Evolutionary conservation across 2,329 filamentous ascomycete species (phyloP).

Genomic region (Sporothrix luriei): DNA sequence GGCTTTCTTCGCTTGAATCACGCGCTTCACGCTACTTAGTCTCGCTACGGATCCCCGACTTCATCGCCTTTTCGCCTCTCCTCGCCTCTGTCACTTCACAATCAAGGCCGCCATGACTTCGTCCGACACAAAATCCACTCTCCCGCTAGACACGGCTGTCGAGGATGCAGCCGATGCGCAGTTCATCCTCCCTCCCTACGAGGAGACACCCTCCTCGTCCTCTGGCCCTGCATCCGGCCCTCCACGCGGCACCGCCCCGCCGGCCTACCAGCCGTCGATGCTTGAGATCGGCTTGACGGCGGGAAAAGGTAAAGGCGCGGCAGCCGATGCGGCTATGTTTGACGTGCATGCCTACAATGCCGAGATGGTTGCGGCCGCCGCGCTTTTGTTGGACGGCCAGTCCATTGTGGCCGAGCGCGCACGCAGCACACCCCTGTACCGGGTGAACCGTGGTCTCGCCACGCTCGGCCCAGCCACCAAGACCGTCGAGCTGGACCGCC

Average conservation of each 20-base stretch:
- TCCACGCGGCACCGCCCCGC: not conserved
- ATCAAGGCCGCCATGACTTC: not conserved
- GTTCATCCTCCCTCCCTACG: conserved; percentile 14
- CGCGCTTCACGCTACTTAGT: no score
- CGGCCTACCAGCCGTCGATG: conserved; percentile 9
- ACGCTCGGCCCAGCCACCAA: conserved; percentile 8
- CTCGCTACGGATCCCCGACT: no score
- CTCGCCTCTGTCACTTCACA: not conserved
- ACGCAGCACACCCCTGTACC: not conserved
- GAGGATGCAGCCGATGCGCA: conserved; percentile 12
- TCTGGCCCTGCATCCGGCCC: no score
- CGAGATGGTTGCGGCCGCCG: not conserved
- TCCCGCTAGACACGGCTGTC: not conserved
- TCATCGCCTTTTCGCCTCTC: not conserved
- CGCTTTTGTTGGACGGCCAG: conserved; percentile 1
- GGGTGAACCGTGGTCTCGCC: not conserved
- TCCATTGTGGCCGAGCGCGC: not conserved
- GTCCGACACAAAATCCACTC: not conserved
- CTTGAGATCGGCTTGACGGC: not conserved
- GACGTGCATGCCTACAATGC: not conserved
- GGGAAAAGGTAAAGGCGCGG: not conserved
- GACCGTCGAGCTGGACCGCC: not conserved
- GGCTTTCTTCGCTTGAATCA: not conserved
- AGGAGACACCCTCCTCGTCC: not conserved
- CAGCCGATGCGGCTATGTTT: not conserved